Conservation (phyloP, 208 protist genomes). For the Leishmania arabica region DNA sequence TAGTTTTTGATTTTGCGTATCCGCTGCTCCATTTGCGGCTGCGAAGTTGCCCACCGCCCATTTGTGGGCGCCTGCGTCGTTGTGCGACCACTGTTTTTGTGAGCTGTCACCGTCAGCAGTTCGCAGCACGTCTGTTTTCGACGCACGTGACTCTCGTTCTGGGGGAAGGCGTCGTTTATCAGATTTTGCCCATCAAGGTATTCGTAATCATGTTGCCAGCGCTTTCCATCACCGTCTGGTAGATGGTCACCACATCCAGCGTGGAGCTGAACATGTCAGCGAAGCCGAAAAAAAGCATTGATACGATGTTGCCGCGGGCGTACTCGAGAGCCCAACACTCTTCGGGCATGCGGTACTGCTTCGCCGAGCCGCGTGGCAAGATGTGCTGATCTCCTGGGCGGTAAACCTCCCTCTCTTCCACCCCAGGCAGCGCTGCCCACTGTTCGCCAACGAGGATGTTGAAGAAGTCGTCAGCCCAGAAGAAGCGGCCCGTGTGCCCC, state of each 20-base stretch:
- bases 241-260: slow-evolving; percentile 74
- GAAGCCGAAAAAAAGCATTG: slow-evolving; percentile 93
- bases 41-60: background rate
- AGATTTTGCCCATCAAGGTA: slow-evolving; percentile 78
- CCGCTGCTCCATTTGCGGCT: too few species aligned
- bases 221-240: slow-evolving; percentile 67
- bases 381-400: slow-evolving; percentile 76
- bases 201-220: slow-evolving; percentile 75
- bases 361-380: slow-evolving; percentile 61
- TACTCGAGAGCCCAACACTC: slow-evolving; percentile 94
- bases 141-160: background rate
- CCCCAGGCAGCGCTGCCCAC: slow-evolving; percentile 61
- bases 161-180: background rate
- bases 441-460: slow-evolving; percentile 93
- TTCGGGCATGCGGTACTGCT: slow-evolving; percentile 92
- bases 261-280: slow-evolving; percentile 83
- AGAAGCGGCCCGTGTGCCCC: slow-evolving; percentile 88
- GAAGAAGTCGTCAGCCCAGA: slow-evolving; percentile 89
- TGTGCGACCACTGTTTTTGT: too few species aligned
- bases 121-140: background rate
- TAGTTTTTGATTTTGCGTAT: background rate
- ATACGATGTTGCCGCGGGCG: slow-evolving; percentile 89
- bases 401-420: slow-evolving; percentile 60
- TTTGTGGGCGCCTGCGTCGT: too few species aligned
- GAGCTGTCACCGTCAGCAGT: background rate